Evolutionary conservation across 805 yeast genomes (phyloP).

Genomic region (Nakazawaea wyomingensis): DNA sequence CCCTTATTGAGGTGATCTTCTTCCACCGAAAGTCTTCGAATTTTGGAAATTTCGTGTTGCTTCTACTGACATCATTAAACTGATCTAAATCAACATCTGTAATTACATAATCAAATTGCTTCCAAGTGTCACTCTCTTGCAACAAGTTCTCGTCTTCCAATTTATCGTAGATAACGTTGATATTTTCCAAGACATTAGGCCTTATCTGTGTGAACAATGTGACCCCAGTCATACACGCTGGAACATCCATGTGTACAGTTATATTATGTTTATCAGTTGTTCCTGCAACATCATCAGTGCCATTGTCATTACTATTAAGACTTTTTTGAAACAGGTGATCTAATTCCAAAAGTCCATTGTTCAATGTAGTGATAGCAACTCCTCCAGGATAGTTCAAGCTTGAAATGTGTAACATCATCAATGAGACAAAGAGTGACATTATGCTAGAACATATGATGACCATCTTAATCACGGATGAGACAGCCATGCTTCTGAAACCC

Average conservation of each 20-base stretch:
- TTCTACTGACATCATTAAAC: constrained; percentile 8
- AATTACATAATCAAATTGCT: constrained; percentile 45
- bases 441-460: constrained; percentile 18
- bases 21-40: constrained; percentile 36
- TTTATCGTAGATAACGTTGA: constrained; percentile 59
- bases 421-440: constrained; percentile 34
- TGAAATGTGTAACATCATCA: constrained; percentile 56
- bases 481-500: constrained; percentile 13
- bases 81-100: constrained; percentile 27
- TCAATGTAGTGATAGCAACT: constrained; percentile 52
- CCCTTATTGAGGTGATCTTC: constrained; percentile 31
- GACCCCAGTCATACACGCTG: constrained; percentile 85
- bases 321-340: too few species aligned
- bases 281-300: too few species aligned
- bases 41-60: neutral
- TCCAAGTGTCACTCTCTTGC: constrained; percentile 31
- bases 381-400: constrained; percentile 90
- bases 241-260: constrained; percentile 68
- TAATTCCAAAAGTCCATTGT: constrained; percentile 31
- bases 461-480: too few species aligned
- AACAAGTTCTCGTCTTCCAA: constrained; percentile 50
- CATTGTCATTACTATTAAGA: too few species aligned
- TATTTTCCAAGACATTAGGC: constrained; percentile 17
- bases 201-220: constrained; percentile 67
- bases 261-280: constrained; percentile 13